phyloP scores from a whole-genome alignment of 1,284 basidiomycete genomes.

The Cryptococcus amylolentus region DNA sequence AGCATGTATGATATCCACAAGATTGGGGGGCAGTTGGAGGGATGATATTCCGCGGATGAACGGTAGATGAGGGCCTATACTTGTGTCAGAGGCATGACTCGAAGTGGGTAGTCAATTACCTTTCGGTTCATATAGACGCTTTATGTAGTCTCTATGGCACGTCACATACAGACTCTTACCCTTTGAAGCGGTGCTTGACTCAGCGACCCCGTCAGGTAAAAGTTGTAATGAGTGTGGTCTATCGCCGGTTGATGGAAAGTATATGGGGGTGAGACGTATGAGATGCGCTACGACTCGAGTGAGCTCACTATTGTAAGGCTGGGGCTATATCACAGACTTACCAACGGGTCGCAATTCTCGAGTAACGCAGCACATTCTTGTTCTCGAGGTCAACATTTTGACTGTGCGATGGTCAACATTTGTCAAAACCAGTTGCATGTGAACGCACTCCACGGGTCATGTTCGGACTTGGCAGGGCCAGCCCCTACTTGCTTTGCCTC shows the following conservation, averaged over 20 bases:
- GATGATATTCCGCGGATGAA: conserved; percentile 3
- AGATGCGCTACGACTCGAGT: not conserved
- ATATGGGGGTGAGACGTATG: conserved; percentile 13
- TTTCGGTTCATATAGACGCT: conserved; percentile 1
- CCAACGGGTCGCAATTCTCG: conserved; percentile 7
- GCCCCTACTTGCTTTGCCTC: not conserved
- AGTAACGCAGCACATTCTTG: conserved; percentile 11
- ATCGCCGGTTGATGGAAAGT: conserved; percentile 5
- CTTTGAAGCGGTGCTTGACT: conserved; percentile 5
- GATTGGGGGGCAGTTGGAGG: conserved; percentile 10
- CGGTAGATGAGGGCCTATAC: conserved; percentile 9
- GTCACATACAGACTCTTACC: conserved; percentile 19
- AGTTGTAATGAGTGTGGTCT: not conserved
- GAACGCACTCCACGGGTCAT: conserved; percentile 1
- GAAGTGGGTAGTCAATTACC: conserved; percentile 2
- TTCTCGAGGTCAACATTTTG: conserved; percentile 1
- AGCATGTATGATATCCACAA: conserved; percentile 12
- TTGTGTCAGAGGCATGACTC: not conserved
- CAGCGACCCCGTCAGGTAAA: conserved; percentile 19
- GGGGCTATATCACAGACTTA: not conserved
- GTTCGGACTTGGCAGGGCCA: not conserved
- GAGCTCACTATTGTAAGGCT: not conserved
- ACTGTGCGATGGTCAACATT: not conserved
- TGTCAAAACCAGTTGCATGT: not conserved
- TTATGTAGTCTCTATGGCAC: conserved; percentile 13